These are phyloP conservation scores for Metarhizium album DNA, from an alignment of 2,329 filamentous ascomycete genomes.

Conservation along the genomic window DNA sequence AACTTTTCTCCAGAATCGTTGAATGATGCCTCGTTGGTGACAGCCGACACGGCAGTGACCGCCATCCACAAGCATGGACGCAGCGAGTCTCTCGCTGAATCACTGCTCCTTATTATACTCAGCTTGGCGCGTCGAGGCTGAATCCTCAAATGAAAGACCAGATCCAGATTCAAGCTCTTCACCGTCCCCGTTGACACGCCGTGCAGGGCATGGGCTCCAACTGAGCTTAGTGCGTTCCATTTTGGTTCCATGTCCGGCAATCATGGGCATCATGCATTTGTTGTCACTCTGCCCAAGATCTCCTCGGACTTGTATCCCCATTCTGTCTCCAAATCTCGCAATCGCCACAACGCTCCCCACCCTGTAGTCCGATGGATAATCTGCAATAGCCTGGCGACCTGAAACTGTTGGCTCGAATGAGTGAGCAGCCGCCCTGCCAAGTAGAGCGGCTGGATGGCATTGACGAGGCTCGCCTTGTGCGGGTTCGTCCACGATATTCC, in stretches of 20 bases:
- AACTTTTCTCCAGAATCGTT: neutral
- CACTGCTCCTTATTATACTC: neutral
- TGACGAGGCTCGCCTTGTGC: slow-evolving; percentile 29
- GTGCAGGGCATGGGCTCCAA: neutral
- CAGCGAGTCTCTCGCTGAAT: neutral
- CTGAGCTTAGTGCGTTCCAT: neutral
- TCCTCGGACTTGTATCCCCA: slow-evolving; percentile 20
- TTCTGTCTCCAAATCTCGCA: slow-evolving; percentile 32
- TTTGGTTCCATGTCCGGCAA: neutral
- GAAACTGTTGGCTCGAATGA: slow-evolving; percentile 26
- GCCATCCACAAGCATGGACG: neutral
- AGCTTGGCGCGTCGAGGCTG: neutral
- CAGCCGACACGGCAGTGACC: neutral
- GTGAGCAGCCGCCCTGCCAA: slow-evolving; percentile 38
- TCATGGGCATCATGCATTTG: neutral
- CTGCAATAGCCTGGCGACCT: slow-evolving; percentile 27
- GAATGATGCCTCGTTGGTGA: neutral
- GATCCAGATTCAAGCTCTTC: neutral
- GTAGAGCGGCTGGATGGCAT: slow-evolving; percentile 41
- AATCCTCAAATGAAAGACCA: neutral
- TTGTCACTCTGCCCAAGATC: slow-evolving; percentile 1
- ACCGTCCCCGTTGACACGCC: too few relatives aligned
- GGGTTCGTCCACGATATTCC: slow-evolving; percentile 39
- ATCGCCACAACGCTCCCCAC: slow-evolving; percentile 38
- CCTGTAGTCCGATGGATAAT: slow-evolving; percentile 36